Conservation (phyloP, 805 yeast species). For the Helenozyma baotianmanensis region DNA sequence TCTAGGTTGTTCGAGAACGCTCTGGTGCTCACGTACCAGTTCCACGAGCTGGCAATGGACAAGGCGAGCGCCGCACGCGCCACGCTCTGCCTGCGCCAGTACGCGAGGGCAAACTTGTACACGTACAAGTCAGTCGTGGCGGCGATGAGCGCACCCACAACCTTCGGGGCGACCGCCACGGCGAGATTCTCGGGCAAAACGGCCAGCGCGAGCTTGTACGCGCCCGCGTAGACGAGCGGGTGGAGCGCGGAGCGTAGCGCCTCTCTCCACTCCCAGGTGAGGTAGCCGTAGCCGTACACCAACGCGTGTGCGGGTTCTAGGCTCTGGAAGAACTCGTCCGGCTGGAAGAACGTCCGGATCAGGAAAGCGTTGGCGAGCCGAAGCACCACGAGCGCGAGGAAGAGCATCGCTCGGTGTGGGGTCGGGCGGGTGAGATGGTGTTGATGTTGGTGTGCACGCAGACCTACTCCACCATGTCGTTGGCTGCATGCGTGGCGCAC, state of each 20-base stretch:
- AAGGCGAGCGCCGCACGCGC: constrained; percentile 43
- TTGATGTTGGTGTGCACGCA: no score
- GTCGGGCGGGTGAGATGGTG: not conserved
- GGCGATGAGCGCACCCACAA: constrained; percentile 65
- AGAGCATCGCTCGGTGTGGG: not conserved
- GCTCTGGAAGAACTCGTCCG: constrained; percentile 93
- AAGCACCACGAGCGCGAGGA: constrained; percentile 23
- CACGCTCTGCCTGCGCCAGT: constrained; percentile 27
- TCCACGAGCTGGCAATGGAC: constrained; percentile 66
- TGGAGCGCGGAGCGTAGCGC: constrained; percentile 75
- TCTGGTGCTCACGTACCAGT: constrained; percentile 76
- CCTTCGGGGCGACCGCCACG: constrained; percentile 57
- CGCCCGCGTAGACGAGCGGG: constrained; percentile 63
- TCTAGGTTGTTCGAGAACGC: constrained; percentile 86
- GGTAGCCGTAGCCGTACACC: constrained; percentile 74
- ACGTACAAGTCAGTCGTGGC: constrained; percentile 65
- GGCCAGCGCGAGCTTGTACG: constrained; percentile 29
- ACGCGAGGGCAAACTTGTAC: constrained; percentile 41
- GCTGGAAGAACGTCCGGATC: constrained; percentile 79
- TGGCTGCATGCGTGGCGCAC: not conserved
- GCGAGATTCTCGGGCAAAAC: constrained; percentile 16
- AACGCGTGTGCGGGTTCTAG: constrained; percentile 83
- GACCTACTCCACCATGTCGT: no score
- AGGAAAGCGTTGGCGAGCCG: constrained; percentile 61
- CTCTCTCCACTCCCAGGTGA: constrained; percentile 92